A percentile compares a stretch with the other conserved stretches of the same genome.
Evolutionary conservation across 2,329 filamentous ascomycete species (phyloP).

Genomic region (Alternaria metachromatica): DNA sequence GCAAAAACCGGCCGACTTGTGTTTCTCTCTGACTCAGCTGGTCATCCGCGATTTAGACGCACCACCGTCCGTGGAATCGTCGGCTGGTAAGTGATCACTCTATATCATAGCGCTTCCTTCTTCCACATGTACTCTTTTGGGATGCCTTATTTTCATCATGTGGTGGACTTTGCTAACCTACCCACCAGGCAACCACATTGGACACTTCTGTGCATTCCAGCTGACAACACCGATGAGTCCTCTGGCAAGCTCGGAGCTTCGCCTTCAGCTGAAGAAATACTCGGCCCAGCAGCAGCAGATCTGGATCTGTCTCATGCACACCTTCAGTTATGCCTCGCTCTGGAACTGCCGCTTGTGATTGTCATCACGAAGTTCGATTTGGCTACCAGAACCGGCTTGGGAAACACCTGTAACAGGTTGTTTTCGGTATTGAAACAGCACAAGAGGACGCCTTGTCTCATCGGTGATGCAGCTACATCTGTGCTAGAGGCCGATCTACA

Average conservation of each 20-base stretch:
- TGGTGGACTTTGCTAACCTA: conserved; percentile 6
- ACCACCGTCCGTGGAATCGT: conserved; percentile 90
- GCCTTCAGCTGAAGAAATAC: conserved; percentile 59
- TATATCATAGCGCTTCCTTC: neutral
- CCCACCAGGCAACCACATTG: conserved; percentile 75
- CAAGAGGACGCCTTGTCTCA: conserved; percentile 75
- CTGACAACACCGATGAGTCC: conserved; percentile 69
- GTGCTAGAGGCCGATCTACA: conserved; percentile 55
- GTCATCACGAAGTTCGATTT: conserved; percentile 91
- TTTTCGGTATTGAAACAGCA: conserved; percentile 78
- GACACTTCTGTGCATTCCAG: conserved; percentile 85
- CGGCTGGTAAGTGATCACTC: conserved; percentile 67
- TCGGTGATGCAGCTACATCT: conserved; percentile 51
- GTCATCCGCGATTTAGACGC: conserved; percentile 85
- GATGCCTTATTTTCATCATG: neutral
- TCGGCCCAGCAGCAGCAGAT: conserved; percentile 61
- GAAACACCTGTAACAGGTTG: conserved; percentile 73
- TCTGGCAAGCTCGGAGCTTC: conserved; percentile 54
- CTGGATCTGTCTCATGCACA: conserved; percentile 80
- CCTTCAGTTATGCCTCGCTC: conserved; percentile 81
- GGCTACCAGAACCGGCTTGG: conserved; percentile 74
- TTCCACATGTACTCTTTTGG: neutral
- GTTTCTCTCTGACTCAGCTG: conserved; percentile 90
- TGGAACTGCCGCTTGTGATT: conserved; percentile 78
- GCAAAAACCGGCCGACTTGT: conserved; percentile 77